These are phyloP conservation scores for Chrysosporium keratinophilum DNA, from an alignment of 2,329 filamentous ascomycete genomes.

Conservation along the genomic window DNA sequence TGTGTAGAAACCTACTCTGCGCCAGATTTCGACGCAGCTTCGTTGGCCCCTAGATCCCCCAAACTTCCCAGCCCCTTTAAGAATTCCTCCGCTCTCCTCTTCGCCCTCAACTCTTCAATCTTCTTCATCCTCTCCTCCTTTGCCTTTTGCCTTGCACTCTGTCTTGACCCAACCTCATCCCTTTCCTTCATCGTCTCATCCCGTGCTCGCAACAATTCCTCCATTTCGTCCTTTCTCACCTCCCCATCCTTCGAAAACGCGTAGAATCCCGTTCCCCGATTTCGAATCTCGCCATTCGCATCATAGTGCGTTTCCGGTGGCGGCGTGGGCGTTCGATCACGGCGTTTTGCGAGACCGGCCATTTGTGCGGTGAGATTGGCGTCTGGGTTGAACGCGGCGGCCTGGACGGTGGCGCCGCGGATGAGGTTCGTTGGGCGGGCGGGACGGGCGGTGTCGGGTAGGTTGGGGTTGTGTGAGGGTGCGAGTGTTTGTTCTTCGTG, in stretches of 20 bases:
- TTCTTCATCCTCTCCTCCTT: conserved; percentile 49
- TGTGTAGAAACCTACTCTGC: not conserved
- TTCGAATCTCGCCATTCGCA: conserved; percentile 69
- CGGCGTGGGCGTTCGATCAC: conserved; percentile 70
- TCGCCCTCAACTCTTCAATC: conserved; percentile 46
- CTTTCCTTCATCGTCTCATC: conserved; percentile 57
- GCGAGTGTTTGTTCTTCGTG: conserved; percentile 14
- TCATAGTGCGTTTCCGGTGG: conserved; percentile 78
- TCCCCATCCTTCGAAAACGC: conserved; percentile 71
- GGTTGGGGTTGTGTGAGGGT: conserved; percentile 19
- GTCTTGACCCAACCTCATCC: conserved; percentile 46
- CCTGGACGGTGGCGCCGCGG: conserved; percentile 75
- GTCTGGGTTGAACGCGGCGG: conserved; percentile 69
- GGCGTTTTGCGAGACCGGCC: conserved; percentile 64
- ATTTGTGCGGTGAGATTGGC: conserved; percentile 56
- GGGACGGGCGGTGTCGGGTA: conserved; percentile 27
- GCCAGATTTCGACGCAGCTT: not conserved
- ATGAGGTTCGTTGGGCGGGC: conserved; percentile 61
- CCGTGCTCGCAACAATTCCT: conserved; percentile 56
- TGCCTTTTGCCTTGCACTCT: conserved; percentile 49
- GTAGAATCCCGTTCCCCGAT: conserved; percentile 85
- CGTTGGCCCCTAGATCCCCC: conserved; percentile 22
- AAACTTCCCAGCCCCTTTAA: conserved; percentile 46
- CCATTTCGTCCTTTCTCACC: conserved; percentile 62
- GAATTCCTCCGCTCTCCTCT: conserved; percentile 63